Conservation (phyloP, 2,329 filamentous ascomycete species). For the Dothidotthia symphoricarpi region DNA sequence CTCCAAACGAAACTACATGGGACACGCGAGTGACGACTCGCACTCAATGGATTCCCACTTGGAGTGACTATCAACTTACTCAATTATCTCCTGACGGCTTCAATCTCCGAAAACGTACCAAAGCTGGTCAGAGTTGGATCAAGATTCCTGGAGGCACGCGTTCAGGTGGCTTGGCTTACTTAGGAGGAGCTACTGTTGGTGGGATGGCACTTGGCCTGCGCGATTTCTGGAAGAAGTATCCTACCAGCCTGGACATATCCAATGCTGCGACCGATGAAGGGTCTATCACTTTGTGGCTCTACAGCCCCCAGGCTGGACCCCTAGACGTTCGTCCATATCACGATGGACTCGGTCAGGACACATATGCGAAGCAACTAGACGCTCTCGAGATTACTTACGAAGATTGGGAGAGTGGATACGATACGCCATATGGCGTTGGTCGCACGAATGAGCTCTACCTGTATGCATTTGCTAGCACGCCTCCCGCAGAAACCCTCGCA, state of each 20-base stretch:
- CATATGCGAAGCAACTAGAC: constrained; percentile 58
- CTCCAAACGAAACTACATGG: constrained; percentile 50
- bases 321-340: constrained; percentile 60
- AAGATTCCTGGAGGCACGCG: constrained; percentile 58
- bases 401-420: constrained; percentile 57
- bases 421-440: constrained; percentile 58
- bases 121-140: constrained; percentile 57
- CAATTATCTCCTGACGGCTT: constrained; percentile 63
- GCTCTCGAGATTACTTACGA: constrained; percentile 64
- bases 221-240: constrained; percentile 65
- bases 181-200: constrained; percentile 58
- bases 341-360: constrained; percentile 57
- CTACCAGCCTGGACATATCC: constrained; percentile 57
- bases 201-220: constrained; percentile 59
- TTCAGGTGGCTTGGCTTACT: constrained; percentile 57
- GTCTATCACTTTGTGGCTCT: constrained; percentile 60
- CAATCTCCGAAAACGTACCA: constrained; percentile 60
- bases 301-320: constrained; percentile 56
- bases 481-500: constrained; percentile 49
- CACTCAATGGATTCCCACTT: constrained; percentile 58
- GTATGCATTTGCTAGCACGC: constrained; percentile 54
- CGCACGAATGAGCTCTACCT: constrained; percentile 59
- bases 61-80: constrained; percentile 57
- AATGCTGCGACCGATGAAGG: constrained; percentile 53
- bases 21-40: constrained; percentile 47